Evolutionary conservation across 1,139 yeast species (phyloP).

Genomic region (Yamadazyma buinensis): DNA sequence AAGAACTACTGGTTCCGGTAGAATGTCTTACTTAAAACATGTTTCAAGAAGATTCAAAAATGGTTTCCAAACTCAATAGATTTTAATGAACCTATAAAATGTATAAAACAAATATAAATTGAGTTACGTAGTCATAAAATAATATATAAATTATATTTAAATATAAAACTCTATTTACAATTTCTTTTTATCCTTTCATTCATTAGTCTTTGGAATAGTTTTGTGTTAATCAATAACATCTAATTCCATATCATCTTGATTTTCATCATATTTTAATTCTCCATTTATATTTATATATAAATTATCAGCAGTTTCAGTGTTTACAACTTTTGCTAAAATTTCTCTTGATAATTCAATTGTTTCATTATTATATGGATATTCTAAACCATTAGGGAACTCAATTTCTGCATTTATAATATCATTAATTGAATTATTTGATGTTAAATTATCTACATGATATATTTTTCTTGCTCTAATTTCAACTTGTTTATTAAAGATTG

Average conservation of each 20-base stretch:
- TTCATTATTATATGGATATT: constrained; percentile 58
- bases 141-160: no score
- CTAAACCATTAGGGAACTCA: constrained; percentile 54
- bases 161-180: constrained; percentile 2
- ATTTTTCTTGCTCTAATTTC: constrained; percentile 41
- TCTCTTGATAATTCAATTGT: constrained; percentile 70
- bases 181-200: neutral
- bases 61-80: constrained; percentile 78
- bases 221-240: no score
- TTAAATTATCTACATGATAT: constrained; percentile 22
- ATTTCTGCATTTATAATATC: constrained; percentile 32
- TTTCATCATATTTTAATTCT: constrained; percentile 1
- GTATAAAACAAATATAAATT: constrained; percentile 3
- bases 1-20: constrained; percentile 99
- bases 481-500: constrained; percentile 39
- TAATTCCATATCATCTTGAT: no score
- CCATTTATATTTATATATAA: constrained; percentile 58
- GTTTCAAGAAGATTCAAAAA: constrained; percentile 98
- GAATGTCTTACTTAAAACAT: constrained; percentile 97
- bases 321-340: constrained; percentile 62
- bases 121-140: constrained; percentile 6
- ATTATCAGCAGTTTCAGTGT: constrained; percentile 78
- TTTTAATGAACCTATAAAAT: constrained; percentile 6
- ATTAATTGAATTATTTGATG: constrained; percentile 6
- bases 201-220: neutral